Percentiles rank a stretch among this genome's conserved stretches.
These are phyloP conservation scores for Tolypocladium guangdongense DNA, from an alignment of 2,329 filamentous ascomycete species.

Conservation along the genomic window DNA sequence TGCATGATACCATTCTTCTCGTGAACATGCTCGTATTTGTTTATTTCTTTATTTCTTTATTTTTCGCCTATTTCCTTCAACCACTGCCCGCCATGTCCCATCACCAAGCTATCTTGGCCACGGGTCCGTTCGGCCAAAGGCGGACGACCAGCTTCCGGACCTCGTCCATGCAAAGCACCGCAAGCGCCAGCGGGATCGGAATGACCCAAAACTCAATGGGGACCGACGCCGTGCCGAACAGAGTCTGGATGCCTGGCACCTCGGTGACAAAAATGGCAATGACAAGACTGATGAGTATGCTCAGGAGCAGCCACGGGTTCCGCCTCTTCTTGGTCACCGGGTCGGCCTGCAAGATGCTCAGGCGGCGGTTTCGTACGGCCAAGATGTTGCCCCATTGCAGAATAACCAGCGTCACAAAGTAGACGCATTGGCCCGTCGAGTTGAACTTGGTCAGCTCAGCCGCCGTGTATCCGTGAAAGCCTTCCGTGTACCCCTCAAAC, in stretches of 20 bases:
- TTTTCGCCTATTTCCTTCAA: background rate
- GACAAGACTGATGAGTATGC: slow-evolving; percentile 33
- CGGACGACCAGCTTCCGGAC: slow-evolving; percentile 38
- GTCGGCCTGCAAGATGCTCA: slow-evolving; percentile 40
- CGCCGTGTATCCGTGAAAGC: slow-evolving; percentile 36
- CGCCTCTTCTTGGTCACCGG: slow-evolving; percentile 33
- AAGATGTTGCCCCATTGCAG: slow-evolving; percentile 44
- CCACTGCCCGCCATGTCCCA: background rate
- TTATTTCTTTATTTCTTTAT: background rate
- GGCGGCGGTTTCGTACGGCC: slow-evolving; percentile 36
- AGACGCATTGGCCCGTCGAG: slow-evolving; percentile 37
- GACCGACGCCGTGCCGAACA: slow-evolving; percentile 38
- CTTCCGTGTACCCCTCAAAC: slow-evolving; percentile 35
- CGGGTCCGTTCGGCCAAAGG: slow-evolving; percentile 28
- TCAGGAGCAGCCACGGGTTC: slow-evolving; percentile 37
- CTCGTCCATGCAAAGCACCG: slow-evolving; percentile 41
- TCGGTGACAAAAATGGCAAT: slow-evolving; percentile 45
- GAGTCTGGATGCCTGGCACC: slow-evolving; percentile 33
- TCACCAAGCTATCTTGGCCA: slow-evolving; percentile 40
- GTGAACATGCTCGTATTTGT: background rate
- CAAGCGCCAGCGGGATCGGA: slow-evolving; percentile 37
- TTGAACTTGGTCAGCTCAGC: slow-evolving; percentile 37
- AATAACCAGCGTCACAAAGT: slow-evolving; percentile 43
- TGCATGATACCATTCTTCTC: background rate
- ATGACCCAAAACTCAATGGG: slow-evolving; percentile 42